Conservation (phyloP, 495 filamentous ascomycete species). For the Annulohypoxylon moriforme region DNA sequence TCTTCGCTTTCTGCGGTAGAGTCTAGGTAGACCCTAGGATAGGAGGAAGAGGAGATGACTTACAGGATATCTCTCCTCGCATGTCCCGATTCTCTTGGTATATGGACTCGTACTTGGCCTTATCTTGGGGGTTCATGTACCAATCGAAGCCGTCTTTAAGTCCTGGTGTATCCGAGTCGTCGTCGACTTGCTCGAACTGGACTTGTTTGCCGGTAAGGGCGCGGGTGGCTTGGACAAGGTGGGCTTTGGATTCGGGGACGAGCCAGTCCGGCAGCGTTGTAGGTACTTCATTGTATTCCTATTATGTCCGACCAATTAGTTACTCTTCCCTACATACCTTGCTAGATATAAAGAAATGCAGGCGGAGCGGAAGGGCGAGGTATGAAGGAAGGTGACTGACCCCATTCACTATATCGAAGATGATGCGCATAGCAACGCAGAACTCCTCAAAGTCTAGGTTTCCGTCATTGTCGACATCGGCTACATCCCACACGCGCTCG, state of each 20-base stretch:
- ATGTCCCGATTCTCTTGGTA: conserved; percentile 88
- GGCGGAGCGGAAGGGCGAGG: background rate
- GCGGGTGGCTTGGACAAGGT: conserved; percentile 89
- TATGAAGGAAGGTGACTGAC: conserved; percentile 61
- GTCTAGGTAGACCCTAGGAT: background rate
- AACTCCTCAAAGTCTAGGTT: conserved; percentile 99
- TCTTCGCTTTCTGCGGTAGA: background rate
- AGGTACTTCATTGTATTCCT: conserved; percentile 92
- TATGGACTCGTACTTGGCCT: conserved; percentile 93
- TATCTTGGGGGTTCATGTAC: conserved; percentile 96
- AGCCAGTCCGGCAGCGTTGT: conserved; percentile 90
- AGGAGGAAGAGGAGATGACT: conserved; percentile 37
- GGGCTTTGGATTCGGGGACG: conserved; percentile 94
- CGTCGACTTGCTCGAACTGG: conserved; percentile 81
- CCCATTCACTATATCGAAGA: conserved; percentile 96
- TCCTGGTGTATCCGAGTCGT: conserved; percentile 81
- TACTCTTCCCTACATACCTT: background rate
- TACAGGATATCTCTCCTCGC: conserved; percentile 86
- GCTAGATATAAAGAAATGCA: too few species aligned
- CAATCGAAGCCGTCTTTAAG: conserved; percentile 98
- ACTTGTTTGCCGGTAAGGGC: conserved; percentile 80
- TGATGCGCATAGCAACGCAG: conserved; percentile 97
- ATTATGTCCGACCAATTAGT: conserved; percentile 31
- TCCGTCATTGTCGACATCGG: conserved; percentile 96
- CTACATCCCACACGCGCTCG: conserved; percentile 96